A percentile compares a stretch with the other conserved stretches of the same genome.
Conservation (phyloP, 495 filamentous ascomycete species). For the Aspergillus indologenus region DNA sequence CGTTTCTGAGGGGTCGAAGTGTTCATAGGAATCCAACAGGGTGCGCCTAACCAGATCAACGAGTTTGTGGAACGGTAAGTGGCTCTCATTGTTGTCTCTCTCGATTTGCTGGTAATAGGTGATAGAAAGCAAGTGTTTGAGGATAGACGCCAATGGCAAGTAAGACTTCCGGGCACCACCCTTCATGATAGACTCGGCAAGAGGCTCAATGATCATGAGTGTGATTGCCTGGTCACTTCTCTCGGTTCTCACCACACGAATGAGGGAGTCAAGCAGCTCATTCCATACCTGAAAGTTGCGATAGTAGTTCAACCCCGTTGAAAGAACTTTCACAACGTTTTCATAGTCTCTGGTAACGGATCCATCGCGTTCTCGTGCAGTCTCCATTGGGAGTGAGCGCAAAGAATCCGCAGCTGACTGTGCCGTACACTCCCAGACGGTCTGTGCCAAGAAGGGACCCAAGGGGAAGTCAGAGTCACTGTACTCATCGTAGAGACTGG, state of each 20-base stretch:
- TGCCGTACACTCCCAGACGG: slow-evolving; percentile 38
- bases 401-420: slow-evolving; percentile 32
- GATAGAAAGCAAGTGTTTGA: slow-evolving; percentile 35
- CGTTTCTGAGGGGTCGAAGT: slow-evolving; percentile 24
- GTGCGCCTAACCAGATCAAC: slow-evolving; percentile 26
- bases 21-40: slow-evolving; percentile 30
- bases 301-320: slow-evolving; percentile 54
- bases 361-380: slow-evolving; percentile 42
- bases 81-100: not conserved
- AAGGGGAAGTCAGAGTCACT: slow-evolving; percentile 1
- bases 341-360: slow-evolving; percentile 58
- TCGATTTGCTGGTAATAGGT: slow-evolving; percentile 24
- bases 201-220: slow-evolving; percentile 64
- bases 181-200: slow-evolving; percentile 50
- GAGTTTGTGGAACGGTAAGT: slow-evolving; percentile 24
- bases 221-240: slow-evolving; percentile 62
- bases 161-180: slow-evolving; percentile 23
- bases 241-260: slow-evolving; percentile 58
- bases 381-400: slow-evolving; percentile 39
- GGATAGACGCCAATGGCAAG: slow-evolving; percentile 31
- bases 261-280: slow-evolving; percentile 55
- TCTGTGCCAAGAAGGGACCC: slow-evolving; percentile 16
- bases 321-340: slow-evolving; percentile 64
- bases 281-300: slow-evolving; percentile 54
- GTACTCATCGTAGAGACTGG: slow-evolving; percentile 22